phyloP scores from a whole-genome alignment of 306 rosid genomes.

The Cucurbita pepo region DNA sequence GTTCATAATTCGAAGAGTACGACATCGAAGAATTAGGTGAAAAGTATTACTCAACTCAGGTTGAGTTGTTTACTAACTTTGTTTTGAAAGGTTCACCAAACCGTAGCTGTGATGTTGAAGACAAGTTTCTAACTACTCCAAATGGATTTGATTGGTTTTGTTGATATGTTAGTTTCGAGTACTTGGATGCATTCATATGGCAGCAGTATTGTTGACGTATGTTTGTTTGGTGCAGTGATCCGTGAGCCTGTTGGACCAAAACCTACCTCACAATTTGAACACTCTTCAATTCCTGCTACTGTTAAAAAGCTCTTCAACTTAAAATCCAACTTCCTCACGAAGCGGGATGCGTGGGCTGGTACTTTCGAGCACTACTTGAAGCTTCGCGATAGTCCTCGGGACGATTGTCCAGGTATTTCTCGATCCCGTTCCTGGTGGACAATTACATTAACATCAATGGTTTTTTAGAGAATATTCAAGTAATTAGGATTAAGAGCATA shows the following conservation, averaged over 20 bases:
- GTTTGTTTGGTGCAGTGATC: slow-evolving; percentile 39
- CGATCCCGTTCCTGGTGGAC: not conserved
- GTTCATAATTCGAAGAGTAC: not conserved
- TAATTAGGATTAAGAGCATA: not conserved
- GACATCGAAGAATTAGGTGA: not conserved
- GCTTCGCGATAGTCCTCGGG: slow-evolving; percentile 61
- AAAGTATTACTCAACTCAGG: not conserved
- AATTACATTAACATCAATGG: not conserved
- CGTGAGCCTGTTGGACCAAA: slow-evolving; percentile 78
- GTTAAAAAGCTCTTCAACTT: slow-evolving; percentile 89
- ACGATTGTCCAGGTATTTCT: slow-evolving; percentile 80
- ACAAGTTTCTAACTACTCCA: not conserved
- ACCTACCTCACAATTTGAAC: slow-evolving; percentile 63
- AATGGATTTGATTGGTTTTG: not conserved
- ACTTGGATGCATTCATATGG: not conserved
- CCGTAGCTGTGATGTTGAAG: not conserved
- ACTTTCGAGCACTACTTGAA: slow-evolving; percentile 61
- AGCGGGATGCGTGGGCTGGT: slow-evolving; percentile 98
- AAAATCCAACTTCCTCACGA: slow-evolving; percentile 82
- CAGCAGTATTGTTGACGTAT: not conserved
- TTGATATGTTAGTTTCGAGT: not conserved
- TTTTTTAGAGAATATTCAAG: not conserved
- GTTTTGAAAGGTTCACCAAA: not conserved
- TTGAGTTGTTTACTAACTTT: not conserved
- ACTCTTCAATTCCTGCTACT: slow-evolving; percentile 82